Base-by-base conservation (phyloP, 768 basidiomycete species). In the Rhizopogon rudus region DNA sequence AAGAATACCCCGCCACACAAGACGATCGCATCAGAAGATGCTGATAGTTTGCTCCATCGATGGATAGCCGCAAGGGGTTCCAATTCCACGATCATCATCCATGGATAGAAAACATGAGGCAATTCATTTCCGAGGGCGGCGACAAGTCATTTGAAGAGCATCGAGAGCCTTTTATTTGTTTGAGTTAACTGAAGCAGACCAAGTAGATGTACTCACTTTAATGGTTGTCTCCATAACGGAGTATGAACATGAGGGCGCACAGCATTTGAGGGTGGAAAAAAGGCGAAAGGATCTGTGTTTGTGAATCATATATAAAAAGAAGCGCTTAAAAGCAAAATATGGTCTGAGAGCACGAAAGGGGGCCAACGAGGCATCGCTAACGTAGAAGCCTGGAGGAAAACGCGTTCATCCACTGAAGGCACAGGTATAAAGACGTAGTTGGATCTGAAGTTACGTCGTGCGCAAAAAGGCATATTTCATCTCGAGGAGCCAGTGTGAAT, bases 41-140 rank as follows among this genome's bases (percentile, higher is more conserved):
- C 56, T 70, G 60, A 53, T 51, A 37, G 51, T 59, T 60, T 52
- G 59, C 57, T 57, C 53, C 52, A 51, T 20, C 61, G 69, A 69
- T 67, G 65, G 59, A n/a, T 59, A 35, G 48, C 54, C 40, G 51
- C 58, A 59, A 66, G 51, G 41, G 48, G 57, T 59, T 61, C 54
- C 54, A 51, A 53, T 59, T 59, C 61, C 66, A 69, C 63, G 62
- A 61, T 63, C 60, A 53, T 44, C 55, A 53, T 44, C 55, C 33
- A 61, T 63, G 54, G 56, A 59, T 56, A 39, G 44, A 5, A 55
- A 63, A 69, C 67, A 71, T 67, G 68, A 70, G 66, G 44, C 61
- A 35, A 40, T 71, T 70, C 68, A 70, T 70, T 52, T 70, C 68
- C 68, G 68, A 70, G 64, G 62, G 52, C 54, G 60, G 57, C 60